A percentile compares a stretch with the other conserved stretches of the same genome.
Conservation (phyloP, 2,329 filamentous ascomycete species). For the Penicillium sp. region DNA sequence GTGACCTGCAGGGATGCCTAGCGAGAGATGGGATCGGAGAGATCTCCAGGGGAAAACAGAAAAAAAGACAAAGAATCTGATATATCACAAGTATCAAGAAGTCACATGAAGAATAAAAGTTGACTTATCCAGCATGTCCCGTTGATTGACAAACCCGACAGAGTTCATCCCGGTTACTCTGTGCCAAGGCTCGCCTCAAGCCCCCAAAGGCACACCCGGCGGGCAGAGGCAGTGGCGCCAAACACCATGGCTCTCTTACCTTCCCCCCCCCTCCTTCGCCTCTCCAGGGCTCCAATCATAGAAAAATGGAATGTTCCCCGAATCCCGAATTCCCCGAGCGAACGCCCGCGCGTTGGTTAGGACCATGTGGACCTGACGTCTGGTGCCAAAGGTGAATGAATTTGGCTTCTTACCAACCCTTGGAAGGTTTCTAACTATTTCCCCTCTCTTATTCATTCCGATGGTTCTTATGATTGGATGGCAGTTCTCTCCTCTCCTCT, state of each 20-base stretch:
- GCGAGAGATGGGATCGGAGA: background rate
- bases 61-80: background rate
- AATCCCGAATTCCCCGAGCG: constrained; percentile 2
- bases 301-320: background rate
- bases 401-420: background rate
- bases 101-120: background rate
- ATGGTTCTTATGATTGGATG: background rate
- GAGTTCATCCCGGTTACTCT: background rate
- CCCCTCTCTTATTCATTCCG: background rate
- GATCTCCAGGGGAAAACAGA: constrained; percentile 1
- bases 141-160: background rate
- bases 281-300: background rate
- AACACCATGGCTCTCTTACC: background rate
- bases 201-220: constrained; percentile 1
- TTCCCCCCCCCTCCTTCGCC: background rate
- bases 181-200: constrained; percentile 1
- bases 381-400: background rate
- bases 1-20: constrained; percentile 4
- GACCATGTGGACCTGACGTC: constrained; percentile 10
- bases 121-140: constrained; percentile 1
- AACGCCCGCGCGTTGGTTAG: background rate
- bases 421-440: background rate
- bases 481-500: background rate
- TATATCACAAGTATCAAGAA: background rate
- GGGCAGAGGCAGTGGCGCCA: background rate